Conservation (phyloP, 2,329 filamentous ascomycete species). For the Alternaria angustiovoidea region DNA sequence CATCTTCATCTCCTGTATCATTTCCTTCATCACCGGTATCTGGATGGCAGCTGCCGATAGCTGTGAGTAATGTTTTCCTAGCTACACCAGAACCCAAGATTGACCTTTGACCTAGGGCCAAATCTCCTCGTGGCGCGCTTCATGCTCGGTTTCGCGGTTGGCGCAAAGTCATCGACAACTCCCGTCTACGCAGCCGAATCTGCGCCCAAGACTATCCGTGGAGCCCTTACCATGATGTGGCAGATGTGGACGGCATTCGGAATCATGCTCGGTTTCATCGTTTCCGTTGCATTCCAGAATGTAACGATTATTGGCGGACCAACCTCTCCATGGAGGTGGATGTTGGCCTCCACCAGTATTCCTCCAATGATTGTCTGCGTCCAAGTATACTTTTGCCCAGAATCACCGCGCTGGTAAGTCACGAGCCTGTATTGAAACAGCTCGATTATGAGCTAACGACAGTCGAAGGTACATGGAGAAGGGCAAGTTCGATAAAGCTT, state of each 20-base stretch:
- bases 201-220: slow-evolving; percentile 58
- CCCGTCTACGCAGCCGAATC: slow-evolving; percentile 60
- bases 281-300: slow-evolving; percentile 41
- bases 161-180: slow-evolving; percentile 51
- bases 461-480: slow-evolving; percentile 39
- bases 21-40: slow-evolving; percentile 44
- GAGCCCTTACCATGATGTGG: slow-evolving; percentile 62
- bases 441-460: neutral
- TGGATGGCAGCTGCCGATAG: slow-evolving; percentile 43
- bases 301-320: slow-evolving; percentile 32
- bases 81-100: neutral
- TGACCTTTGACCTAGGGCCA: slow-evolving; percentile 17
- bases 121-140: slow-evolving; percentile 44
- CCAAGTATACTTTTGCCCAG: slow-evolving; percentile 44
- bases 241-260: slow-evolving; percentile 55
- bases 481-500: slow-evolving; percentile 45
- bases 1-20: slow-evolving; percentile 46
- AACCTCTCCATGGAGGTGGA: slow-evolving; percentile 43
- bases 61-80: slow-evolving; percentile 14
- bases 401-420: slow-evolving; percentile 35
- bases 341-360: slow-evolving; percentile 44
- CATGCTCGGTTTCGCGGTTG: slow-evolving; percentile 45
- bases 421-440: neutral
- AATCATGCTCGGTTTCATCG: slow-evolving; percentile 46
- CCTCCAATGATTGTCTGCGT: slow-evolving; percentile 42